Evolutionary conservation across 495 filamentous ascomycete species (phyloP).

Genomic region (Pyrenula aspistea): DNA sequence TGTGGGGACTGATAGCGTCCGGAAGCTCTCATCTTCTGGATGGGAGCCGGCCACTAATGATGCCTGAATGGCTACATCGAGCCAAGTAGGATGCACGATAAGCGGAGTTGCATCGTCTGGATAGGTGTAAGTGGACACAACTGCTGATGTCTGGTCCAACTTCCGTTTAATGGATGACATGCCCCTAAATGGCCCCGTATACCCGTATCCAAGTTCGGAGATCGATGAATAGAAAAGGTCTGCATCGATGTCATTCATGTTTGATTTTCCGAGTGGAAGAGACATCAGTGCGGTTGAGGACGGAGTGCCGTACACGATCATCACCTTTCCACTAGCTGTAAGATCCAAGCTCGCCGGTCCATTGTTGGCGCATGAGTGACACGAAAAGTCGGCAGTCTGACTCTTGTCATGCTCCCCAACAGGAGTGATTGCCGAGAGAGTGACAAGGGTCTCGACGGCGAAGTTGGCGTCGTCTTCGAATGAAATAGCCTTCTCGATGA

Average conservation of each 20-base stretch:
- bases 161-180: conserved; percentile 25
- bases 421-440: conserved; percentile 16
- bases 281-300: conserved; percentile 11
- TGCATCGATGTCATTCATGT: conserved; percentile 19
- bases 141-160: conserved; percentile 29
- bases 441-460: conserved; percentile 23
- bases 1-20: conserved; percentile 9
- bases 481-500: conserved; percentile 33
- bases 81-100: conserved; percentile 21
- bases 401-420: conserved; percentile 19
- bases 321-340: conserved; percentile 12
- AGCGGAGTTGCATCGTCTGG: conserved; percentile 1
- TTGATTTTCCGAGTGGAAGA: conserved; percentile 11
- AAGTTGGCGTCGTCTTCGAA: conserved; percentile 27
- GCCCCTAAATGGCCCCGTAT: conserved; percentile 28
- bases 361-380: conserved; percentile 1
- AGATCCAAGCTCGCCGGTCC: conserved; percentile 1
- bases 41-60: conserved; percentile 17
- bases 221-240: conserved; percentile 34
- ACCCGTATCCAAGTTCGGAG: conserved; percentile 23
- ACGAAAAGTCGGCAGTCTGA: conserved; percentile 7
- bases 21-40: conserved; percentile 7
- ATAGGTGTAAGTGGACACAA: conserved; percentile 20
- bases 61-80: conserved; percentile 26
- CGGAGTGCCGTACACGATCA: conserved; percentile 18